Base-by-base conservation (phyloP, 2,329 filamentous ascomycete species). In the Fusarium setosum region DNA sequence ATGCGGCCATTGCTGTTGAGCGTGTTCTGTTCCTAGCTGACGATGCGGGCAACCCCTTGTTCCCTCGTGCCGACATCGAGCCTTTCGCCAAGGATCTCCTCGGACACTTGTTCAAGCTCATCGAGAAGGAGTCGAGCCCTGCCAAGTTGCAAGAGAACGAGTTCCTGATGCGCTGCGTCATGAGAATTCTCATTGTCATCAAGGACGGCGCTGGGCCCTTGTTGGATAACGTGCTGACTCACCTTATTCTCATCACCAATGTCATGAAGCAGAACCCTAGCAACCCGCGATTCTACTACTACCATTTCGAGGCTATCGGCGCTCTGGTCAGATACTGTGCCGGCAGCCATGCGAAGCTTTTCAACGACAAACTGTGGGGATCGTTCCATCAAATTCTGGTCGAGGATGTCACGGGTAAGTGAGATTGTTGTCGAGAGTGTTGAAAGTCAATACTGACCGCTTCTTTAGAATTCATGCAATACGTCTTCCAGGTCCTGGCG, bases 131-230 rank as follows among this genome's bases (percentile, higher is more conserved):
- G 71, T 84, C 86, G 5, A 90, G 92, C 11, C 91, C 96, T 1
- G 89, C 95, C 67, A 99, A 98, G 83, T 89, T 99, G 63, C 96
- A 99, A 75, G 96, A 99, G 79, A 99, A 99, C 75, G 96, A 99
- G 76, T 99, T 98, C 77, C 79, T 99, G 74, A 98, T 99, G 94
- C 92, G 94, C 72, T 99, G 96, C 73, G 93, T 97, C 56, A 99
- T 99, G 96, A 89, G 96, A 71, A 95, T 99, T 12, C 84, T 99
- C 61, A 94, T 99, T 67, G 94, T 98, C 65, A 92, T 98, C 77
- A 92, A 91, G 75, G 94, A 97, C 45, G 92, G 89, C 24, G 88
- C 95, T 13, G 80, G 90, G 3, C 85, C 89, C 2, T 89, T 96
- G 47, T 84, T 91, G 6, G 93, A 97, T 69, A 87, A 86, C 68